Conservation (phyloP, 768 basidiomycete genomes). For the Coprinopsis sp. region DNA sequence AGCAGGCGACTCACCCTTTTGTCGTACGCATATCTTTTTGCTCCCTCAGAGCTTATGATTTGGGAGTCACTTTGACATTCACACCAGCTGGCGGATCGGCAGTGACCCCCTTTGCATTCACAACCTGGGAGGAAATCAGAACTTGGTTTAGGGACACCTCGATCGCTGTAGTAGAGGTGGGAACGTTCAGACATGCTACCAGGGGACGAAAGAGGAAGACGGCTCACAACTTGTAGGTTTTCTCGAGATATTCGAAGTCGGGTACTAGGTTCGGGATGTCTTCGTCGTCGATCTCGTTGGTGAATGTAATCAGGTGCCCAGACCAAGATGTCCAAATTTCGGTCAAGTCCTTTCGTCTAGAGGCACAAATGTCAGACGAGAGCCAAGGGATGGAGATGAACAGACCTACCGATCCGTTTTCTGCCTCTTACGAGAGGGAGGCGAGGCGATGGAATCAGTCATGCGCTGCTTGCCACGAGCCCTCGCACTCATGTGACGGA, state of each 20-base stretch:
- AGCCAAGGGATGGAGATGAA: neutral
- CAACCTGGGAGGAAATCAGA: constrained; percentile 38
- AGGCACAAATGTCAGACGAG: neutral
- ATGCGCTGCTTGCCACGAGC: constrained; percentile 6
- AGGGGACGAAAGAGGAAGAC: neutral
- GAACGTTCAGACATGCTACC: neutral
- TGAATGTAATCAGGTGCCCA: constrained; percentile 31
- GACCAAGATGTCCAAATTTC: constrained; percentile 28
- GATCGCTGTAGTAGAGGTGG: constrained; percentile 14
- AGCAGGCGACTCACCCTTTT: constrained; percentile 23
- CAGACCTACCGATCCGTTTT: neutral
- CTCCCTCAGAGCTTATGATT: constrained; percentile 24
- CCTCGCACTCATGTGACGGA: constrained; percentile 4
- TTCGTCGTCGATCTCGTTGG: constrained; percentile 40
- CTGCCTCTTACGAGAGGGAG: neutral
- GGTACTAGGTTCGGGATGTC: constrained; percentile 38
- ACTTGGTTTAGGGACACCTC: constrained; percentile 14
- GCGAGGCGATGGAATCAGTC: neutral
- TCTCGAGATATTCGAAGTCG: constrained; percentile 51
- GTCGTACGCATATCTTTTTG: constrained; percentile 40
- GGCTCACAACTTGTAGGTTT: constrained; percentile 45
- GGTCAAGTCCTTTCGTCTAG: constrained; percentile 24
- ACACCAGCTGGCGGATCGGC: constrained; percentile 33
- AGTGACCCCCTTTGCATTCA: constrained; percentile 33
- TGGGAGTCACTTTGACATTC: constrained; percentile 46